Base-by-base conservation (phyloP, 2,329 filamentous ascomycete species). In the Claviceps pazoutovae region DNA sequence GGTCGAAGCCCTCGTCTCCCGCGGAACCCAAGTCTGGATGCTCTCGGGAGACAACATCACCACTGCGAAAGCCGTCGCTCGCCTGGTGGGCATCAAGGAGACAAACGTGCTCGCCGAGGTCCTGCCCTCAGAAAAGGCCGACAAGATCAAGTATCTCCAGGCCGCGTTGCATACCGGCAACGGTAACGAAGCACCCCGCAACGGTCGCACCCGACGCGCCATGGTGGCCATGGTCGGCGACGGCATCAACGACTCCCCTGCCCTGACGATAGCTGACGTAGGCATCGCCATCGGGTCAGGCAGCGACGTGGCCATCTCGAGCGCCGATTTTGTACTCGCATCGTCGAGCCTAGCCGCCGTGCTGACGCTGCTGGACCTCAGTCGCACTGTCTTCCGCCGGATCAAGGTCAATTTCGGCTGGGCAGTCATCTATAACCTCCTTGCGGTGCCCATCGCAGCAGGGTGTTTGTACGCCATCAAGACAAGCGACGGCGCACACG, bases 241-340 rank as follows among this genome's bases (percentile, higher is more conserved):
- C 64, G 88, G 88, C 58, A 88, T 93, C 69, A 95, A 95, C 66
- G 88, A 95, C 69, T 83, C 86, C 0, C 88, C 88, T 0, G 88
- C 88, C 6, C 78, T 95, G 38, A 79, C 84, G 5, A 81, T 80
- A 19, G 86, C 88, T 16, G 88, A 95, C 62, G 82, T 94, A 0
- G 87, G 85, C 59, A 86, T 95, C 55, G 88, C 88, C 51, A 84
- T 95, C 61, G 87, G 86, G 4, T 86, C 82, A 1, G 89, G 88
- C 53, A 87, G 84, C 46, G 88, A 95, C 65, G 83, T 94, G 34
- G 88, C 89, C 46, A 83, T 95, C 57, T 84, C 82, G 49, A 84
- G 82, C 37, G 86, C 88, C 1, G 84, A 83, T 45, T 94, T 95
- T 66, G 86, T 95, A 51, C 78, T 95, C 8, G 78, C 94, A 34